Percentiles rank a stretch among this genome's conserved stretches.
Conservation (phyloP, 2,329 filamentous ascomycete genomes). For the Aspergillus tanneri region DNA sequence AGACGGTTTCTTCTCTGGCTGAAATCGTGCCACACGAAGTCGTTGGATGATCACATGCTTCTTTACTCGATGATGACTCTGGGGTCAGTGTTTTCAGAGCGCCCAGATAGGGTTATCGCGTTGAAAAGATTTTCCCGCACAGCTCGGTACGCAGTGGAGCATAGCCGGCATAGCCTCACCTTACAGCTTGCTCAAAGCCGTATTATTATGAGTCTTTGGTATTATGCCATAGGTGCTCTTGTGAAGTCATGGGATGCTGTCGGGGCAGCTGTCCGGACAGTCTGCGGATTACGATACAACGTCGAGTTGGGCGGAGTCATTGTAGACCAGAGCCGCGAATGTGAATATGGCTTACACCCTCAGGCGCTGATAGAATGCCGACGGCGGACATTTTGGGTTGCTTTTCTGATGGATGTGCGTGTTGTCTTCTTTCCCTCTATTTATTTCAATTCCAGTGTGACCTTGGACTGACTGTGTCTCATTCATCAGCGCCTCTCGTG, state of each 20-base stretch:
- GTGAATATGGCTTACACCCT: conserved; percentile 59
- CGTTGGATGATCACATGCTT: conserved; percentile 57
- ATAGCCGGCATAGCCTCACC: conserved; percentile 52
- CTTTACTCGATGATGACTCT: conserved; percentile 60
- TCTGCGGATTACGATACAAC: conserved; percentile 62
- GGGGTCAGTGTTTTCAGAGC: conserved; percentile 55
- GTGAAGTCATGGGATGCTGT: conserved; percentile 64
- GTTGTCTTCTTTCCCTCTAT: conserved; percentile 5
- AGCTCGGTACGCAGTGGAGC: conserved; percentile 58
- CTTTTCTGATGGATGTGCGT: conserved; percentile 66
- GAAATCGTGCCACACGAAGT: conserved; percentile 49
- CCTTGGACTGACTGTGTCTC: conserved; percentile 16
- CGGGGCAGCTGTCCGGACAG: conserved; percentile 60
- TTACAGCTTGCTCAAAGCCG: conserved; percentile 67
- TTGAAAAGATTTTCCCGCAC: conserved; percentile 54
- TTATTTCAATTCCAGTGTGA: conserved; percentile 18
- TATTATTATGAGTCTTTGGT: conserved; percentile 66
- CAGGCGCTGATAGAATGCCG: conserved; percentile 64
- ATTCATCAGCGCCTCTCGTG: conserved; percentile 56
- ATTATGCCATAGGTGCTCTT: conserved; percentile 60
- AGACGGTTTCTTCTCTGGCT: conserved; percentile 57
- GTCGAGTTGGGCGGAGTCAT: conserved; percentile 56
- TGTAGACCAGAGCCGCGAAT: conserved; percentile 46
- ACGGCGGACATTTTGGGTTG: conserved; percentile 70
- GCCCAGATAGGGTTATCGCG: conserved; percentile 45